Evolutionary conservation across 495 filamentous ascomycete species (phyloP).

Genomic region (Hyphodiscus hymeniophilus): DNA sequence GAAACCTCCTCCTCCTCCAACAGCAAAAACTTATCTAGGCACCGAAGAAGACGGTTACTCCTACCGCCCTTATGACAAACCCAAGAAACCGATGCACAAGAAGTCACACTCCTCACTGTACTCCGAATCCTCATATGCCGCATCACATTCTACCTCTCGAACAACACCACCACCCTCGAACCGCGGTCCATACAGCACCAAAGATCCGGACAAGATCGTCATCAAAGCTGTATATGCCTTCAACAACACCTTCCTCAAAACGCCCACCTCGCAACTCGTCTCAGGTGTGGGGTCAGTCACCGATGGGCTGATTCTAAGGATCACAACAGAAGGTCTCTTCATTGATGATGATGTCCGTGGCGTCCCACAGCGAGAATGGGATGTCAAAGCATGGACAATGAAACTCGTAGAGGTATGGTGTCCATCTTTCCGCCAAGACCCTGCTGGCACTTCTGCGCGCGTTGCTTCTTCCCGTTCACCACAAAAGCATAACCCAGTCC

Average conservation of each 20-base stretch:
- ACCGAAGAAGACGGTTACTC: conserved; percentile 63
- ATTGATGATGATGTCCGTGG: conserved; percentile 89
- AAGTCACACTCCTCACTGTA: conserved; percentile 58
- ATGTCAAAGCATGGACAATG: conserved; percentile 95
- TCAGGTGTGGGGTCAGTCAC: conserved; percentile 68
- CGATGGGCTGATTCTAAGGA: conserved; percentile 76
- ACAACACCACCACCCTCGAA: conserved; percentile 77
- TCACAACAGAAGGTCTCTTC: conserved; percentile 86
- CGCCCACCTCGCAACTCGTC: conserved; percentile 73
- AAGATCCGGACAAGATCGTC: conserved; percentile 90
- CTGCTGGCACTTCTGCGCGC: conserved; percentile 31
- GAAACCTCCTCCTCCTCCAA: conserved; percentile 43
- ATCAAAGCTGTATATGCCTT: conserved; percentile 87
- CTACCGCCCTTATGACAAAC: conserved; percentile 75
- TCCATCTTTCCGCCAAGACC: conserved; percentile 35
- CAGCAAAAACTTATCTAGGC: conserved; percentile 51
- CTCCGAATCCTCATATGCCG: conserved; percentile 78
- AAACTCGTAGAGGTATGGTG: conserved; percentile 89
- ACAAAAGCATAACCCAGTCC: conserved; percentile 21
- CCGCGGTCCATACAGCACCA: conserved; percentile 68
- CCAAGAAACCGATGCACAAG: conserved; percentile 40
- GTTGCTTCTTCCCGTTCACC: conserved; percentile 17
- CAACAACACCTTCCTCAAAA: conserved; percentile 73
- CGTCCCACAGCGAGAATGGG: conserved; percentile 90
- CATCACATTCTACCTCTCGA: conserved; percentile 72